Base-by-base conservation (phyloP, 805 yeast genomes). In the Yarrowia porcina region DNA sequence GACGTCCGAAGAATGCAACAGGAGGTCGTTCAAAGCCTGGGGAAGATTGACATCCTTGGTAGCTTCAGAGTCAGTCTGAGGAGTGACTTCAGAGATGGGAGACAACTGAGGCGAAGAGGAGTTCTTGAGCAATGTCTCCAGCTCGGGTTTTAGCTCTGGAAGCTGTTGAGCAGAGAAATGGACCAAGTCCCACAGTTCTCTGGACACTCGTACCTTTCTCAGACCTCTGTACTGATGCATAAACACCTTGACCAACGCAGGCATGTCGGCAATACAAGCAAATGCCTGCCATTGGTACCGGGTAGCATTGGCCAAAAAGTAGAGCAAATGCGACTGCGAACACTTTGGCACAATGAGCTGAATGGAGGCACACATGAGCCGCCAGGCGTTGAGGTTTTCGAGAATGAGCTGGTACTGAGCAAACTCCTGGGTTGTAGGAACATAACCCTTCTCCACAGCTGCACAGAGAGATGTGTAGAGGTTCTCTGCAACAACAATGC, bases 281-380 rank as follows among this genome's bases (percentile, higher is more conserved):
- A 69, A 69, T 15, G 61, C 60, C 15, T 44, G 62, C 41, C 63
- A 52, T 38, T 69, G 64, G 44, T 66, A 57, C 17, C 63, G 54
- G 13, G 67, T 45, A 4, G 64, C 47, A 60, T 61, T 70, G 57
- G 73, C 71, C 41, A 81, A 77, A 65, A 80, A 80, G 57, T 74
- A 76, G 38, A 75, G 73, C 1, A 85, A 35, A 12, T 23, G 36
- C 3, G 44, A n/a, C 18, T 59, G 54, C n/a, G 36, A 17, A 32
- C 28, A 41, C 18, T 30, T 35, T 2, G 47, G 61, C 27, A 32
- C 36, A 9, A 52, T 27, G 23, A 61, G 39, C 28, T 39, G 36
- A 7, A 56, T 41, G 12, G 61, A 39, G 11, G 47, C 49, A 21
- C 47, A 56, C 28, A 56, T 28, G 17, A 56, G 61, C 10, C 61